phyloP scores from a whole-genome alignment of 345 rosid species.

The Eutrema japonicum region DNA sequence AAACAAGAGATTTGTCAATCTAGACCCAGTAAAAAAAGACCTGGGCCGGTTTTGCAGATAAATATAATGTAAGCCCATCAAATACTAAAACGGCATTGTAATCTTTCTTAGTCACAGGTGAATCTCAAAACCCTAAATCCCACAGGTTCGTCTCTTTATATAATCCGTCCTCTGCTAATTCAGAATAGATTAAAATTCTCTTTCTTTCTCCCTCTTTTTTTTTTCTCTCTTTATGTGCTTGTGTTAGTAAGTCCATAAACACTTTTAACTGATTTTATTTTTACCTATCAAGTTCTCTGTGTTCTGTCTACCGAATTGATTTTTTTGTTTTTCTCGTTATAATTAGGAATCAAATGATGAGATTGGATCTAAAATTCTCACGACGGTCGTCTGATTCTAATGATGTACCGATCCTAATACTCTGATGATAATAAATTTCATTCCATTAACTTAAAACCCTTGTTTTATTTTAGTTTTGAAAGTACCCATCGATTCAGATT shows the following conservation, averaged over 20 bases:
- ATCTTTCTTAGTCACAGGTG: neutral
- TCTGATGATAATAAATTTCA: conserved; percentile 14
- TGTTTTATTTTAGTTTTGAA: neutral
- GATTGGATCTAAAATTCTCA: conserved; percentile 32
- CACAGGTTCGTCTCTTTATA: neutral
- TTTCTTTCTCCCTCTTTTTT: too few relatives aligned
- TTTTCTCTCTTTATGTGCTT: neutral
- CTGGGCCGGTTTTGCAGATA: neutral
- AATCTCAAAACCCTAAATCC: neutral
- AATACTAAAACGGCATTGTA: neutral
- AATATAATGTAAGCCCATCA: neutral
- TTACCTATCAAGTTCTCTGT: too few relatives aligned
- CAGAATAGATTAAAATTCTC: neutral
- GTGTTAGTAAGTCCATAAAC: too few relatives aligned
- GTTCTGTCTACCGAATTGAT: too few relatives aligned
- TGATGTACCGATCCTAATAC: conserved; percentile 34
- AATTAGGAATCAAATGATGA: conserved; percentile 16
- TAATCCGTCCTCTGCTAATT: neutral
- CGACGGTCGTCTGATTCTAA: conserved; percentile 38
- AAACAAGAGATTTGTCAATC: neutral
- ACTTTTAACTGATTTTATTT: too few relatives aligned
- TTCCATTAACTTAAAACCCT: neutral
- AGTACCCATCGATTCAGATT: neutral
- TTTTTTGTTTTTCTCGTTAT: neutral
- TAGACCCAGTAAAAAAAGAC: neutral